Conservation (phyloP, 192 early-diverging fungal species). For the Coemansia sp. region DNA sequence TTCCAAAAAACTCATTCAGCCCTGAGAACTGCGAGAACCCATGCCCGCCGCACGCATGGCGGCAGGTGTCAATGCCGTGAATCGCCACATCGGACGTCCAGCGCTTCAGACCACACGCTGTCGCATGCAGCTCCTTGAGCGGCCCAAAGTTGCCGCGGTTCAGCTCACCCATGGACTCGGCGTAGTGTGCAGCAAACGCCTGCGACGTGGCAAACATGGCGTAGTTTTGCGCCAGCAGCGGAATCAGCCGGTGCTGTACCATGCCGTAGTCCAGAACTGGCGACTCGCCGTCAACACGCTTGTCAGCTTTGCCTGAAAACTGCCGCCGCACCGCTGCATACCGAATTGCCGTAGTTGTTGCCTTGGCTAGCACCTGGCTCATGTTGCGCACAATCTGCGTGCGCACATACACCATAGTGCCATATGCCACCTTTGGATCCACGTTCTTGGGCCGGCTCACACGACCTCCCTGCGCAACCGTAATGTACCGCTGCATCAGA, state of each 20-base stretch:
- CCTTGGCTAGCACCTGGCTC: constrained; percentile 61
- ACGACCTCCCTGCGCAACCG: constrained; percentile 66
- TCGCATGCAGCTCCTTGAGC: constrained; percentile 74
- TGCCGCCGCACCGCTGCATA: constrained; percentile 74
- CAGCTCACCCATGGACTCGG: constrained; percentile 60
- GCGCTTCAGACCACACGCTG: constrained; percentile 70
- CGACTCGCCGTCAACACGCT: constrained; percentile 53
- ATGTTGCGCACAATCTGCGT: constrained; percentile 69
- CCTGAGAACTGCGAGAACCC: constrained; percentile 77
- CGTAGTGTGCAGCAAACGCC: constrained; percentile 64
- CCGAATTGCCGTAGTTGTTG: constrained; percentile 69
- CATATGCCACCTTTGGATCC: constrained; percentile 74
- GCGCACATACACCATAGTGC: constrained; percentile 83
- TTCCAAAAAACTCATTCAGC: constrained; percentile 64
- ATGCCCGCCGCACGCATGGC: constrained; percentile 76
- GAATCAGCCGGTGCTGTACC: constrained; percentile 74
- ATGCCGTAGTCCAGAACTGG: constrained; percentile 75
- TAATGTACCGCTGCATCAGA: constrained; percentile 74
- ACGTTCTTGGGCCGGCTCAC: constrained; percentile 73
- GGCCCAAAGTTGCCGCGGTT: constrained; percentile 61
- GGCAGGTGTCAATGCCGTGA: constrained; percentile 71
- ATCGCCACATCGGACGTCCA: constrained; percentile 68
- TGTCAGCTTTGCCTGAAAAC: constrained; percentile 59
- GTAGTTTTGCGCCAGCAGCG: constrained; percentile 70
- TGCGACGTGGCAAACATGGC: constrained; percentile 70